phyloP scores from a whole-genome alignment of 768 basidiomycete genomes.

The Lactarius psammicola region DNA sequence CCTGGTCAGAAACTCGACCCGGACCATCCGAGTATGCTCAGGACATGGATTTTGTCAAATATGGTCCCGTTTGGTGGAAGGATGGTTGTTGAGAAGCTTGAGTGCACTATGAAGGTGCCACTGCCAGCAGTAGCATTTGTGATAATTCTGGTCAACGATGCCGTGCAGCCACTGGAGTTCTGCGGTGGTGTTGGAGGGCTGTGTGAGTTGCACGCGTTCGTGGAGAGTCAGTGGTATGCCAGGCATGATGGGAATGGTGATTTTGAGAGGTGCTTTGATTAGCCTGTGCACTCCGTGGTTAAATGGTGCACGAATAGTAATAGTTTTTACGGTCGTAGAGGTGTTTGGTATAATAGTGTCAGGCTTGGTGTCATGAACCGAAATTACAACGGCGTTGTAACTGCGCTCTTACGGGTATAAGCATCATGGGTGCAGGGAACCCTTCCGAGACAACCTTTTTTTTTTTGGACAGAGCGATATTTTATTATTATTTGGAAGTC shows the following conservation, averaged over 20 bases:
- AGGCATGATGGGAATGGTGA: slow-evolving; percentile 67
- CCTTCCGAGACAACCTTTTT: no score
- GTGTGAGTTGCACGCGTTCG: slow-evolving; percentile 63
- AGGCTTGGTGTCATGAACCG: no score
- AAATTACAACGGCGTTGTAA: no score
- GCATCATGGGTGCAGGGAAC: no score
- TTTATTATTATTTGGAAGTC: no score
- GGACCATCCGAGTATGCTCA: slow-evolving; percentile 25
- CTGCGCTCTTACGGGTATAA: no score
- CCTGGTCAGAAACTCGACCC: slow-evolving; percentile 31
- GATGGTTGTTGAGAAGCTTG: slow-evolving; percentile 71
- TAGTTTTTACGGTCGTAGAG: neutral
- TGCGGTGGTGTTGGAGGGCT: slow-evolving; percentile 58
- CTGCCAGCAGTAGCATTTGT: slow-evolving; percentile 42
- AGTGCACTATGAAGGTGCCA: slow-evolving; percentile 38
- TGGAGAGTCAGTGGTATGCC: slow-evolving; percentile 69
- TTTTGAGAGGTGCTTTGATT: slow-evolving; percentile 53
- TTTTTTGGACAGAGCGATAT: no score
- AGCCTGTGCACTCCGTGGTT: neutral
- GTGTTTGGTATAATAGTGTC: no score
- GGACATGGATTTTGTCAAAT: slow-evolving; percentile 52
- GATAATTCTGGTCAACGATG: slow-evolving; percentile 78
- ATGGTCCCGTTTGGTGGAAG: slow-evolving; percentile 74
- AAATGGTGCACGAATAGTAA: neutral
- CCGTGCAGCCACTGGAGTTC: slow-evolving; percentile 58